phyloP scores from a whole-genome alignment of 2,329 filamentous ascomycete species.

The Trichoderma koningii region DNA sequence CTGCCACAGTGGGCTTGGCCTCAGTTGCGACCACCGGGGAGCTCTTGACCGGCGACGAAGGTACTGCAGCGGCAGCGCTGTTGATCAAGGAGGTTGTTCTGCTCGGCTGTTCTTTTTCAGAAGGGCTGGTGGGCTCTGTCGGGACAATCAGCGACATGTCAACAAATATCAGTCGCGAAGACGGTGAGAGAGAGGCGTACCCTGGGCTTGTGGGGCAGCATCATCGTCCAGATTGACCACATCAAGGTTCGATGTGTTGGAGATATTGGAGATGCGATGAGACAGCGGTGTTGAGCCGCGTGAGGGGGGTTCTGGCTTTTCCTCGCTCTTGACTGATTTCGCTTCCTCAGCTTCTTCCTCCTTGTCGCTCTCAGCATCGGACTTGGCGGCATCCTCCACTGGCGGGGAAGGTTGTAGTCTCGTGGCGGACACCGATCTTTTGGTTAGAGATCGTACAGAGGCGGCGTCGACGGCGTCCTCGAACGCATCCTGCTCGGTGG shows the following conservation, averaged over 20 bases:
- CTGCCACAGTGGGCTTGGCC: constrained; percentile 32
- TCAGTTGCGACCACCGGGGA: constrained; percentile 41
- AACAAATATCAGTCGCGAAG: constrained; percentile 2
- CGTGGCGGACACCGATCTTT: constrained; percentile 44
- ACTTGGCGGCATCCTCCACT: constrained; percentile 25
- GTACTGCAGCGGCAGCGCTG: constrained; percentile 72
- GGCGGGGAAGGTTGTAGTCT: constrained; percentile 35
- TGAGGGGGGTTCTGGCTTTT: constrained; percentile 30
- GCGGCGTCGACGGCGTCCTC: constrained; percentile 76
- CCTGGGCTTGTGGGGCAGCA: constrained; percentile 39
- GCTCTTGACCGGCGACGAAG: constrained; percentile 57
- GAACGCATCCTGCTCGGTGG: constrained; percentile 54
- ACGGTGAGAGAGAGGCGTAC: constrained; percentile 34
- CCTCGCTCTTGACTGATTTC: constrained; percentile 30
- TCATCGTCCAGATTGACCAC: constrained; percentile 70
- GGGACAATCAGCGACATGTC: constrained; percentile 29
- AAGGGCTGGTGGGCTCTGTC: constrained; percentile 39
- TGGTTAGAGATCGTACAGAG: constrained; percentile 65
- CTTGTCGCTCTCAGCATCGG: constrained; percentile 29
- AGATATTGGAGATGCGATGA: constrained; percentile 51
- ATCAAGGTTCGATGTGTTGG: constrained; percentile 53
- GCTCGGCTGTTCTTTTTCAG: constrained; percentile 46
- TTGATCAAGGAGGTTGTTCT: constrained; percentile 67
- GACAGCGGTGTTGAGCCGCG: constrained; percentile 45
- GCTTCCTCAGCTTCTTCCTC: constrained; percentile 21